Evolutionary conservation across 192 early-diverging fungal species (phyloP).

Genomic region (Backusella liffmaniae): DNA sequence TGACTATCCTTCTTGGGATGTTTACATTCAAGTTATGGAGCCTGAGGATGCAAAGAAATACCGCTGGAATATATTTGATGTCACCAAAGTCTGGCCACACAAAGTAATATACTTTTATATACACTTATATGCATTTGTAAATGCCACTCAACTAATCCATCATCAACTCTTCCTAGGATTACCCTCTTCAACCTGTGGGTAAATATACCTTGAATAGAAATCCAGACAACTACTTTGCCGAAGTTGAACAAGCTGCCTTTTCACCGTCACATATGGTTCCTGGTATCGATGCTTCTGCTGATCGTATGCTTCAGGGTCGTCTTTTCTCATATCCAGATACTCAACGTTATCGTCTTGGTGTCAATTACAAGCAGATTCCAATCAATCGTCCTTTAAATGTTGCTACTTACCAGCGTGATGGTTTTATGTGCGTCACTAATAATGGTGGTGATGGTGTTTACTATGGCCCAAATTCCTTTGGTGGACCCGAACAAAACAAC

Average conservation of each 20-base stretch:
- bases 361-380: slow-evolving; percentile 81
- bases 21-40: slow-evolving; percentile 72
- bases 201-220: slow-evolving; percentile 77
- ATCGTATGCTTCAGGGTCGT: slow-evolving; percentile 84
- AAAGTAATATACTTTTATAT: slow-evolving; percentile 32
- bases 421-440: slow-evolving; percentile 60
- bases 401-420: slow-evolving; percentile 76
- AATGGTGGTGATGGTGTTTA: slow-evolving; percentile 62
- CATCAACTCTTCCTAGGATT: slow-evolving; percentile 37
- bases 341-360: slow-evolving; percentile 79
- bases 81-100: slow-evolving; percentile 82
- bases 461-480: slow-evolving; percentile 71
- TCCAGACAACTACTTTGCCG: slow-evolving; percentile 84
- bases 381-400: slow-evolving; percentile 73
- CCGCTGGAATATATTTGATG: slow-evolving; percentile 76
- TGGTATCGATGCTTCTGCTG: slow-evolving; percentile 72
- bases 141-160: neutral
- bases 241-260: slow-evolving; percentile 83
- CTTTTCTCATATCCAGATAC: slow-evolving; percentile 85
- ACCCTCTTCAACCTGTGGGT: slow-evolving; percentile 76
- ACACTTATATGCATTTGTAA: neutral
- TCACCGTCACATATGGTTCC: slow-evolving; percentile 75
- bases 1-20: slow-evolving; percentile 70
- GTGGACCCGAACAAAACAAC: slow-evolving; percentile 58
- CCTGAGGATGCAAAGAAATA: slow-evolving; percentile 68